Evolutionary conservation across 495 filamentous ascomycete genomes (phyloP).

Genomic region (Hypoxylon crocopeplum): DNA sequence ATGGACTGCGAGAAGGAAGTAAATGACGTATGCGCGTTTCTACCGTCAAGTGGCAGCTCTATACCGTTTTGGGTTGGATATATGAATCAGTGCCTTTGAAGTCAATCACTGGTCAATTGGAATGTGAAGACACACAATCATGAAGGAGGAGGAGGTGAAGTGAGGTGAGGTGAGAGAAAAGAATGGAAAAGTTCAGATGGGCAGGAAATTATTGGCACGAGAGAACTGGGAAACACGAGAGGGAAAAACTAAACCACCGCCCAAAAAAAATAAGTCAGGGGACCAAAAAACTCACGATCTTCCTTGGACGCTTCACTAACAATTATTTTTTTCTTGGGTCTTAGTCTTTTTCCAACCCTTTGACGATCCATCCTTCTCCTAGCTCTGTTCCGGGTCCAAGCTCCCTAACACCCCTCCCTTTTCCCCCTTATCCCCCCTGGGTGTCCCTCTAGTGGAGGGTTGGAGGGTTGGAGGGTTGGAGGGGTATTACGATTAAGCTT

Average conservation of each 20-base stretch:
- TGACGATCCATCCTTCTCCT: slow-evolving; percentile 21
- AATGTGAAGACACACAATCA: too few relatives aligned
- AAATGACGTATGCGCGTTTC: slow-evolving; percentile 36
- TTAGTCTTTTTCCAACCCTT: slow-evolving; percentile 16
- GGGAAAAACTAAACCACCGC: slow-evolving; percentile 39
- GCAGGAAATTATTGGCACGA: slow-evolving; percentile 18
- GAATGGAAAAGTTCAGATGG: slow-evolving; percentile 10
- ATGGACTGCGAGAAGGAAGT: slow-evolving; percentile 20
- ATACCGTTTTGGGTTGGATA: slow-evolving; percentile 26
- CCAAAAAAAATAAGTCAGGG: slow-evolving; percentile 31
- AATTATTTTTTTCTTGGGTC: slow-evolving; percentile 19
- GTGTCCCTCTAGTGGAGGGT: slow-evolving; percentile 1
- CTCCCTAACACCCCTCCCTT: neutral
- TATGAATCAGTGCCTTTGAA: slow-evolving; percentile 15
- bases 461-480: slow-evolving; percentile 21
- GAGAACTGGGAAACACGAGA: slow-evolving; percentile 28
- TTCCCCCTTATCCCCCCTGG: slow-evolving; percentile 6
- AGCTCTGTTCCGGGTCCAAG: slow-evolving; percentile 5
- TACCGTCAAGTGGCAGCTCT: slow-evolving; percentile 28
- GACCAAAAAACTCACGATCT: slow-evolving; percentile 45
- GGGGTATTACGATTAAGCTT: slow-evolving; percentile 37
- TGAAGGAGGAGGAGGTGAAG: neutral
- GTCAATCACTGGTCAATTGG: slow-evolving; percentile 8
- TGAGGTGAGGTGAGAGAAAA: slow-evolving; percentile 4
- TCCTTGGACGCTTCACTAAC: slow-evolving; percentile 36